A percentile compares a stretch with the other conserved stretches of the same genome.
These are phyloP conservation scores for Hydnum rufescens DNA, from an alignment of 768 basidiomycete genomes.

Conservation along the genomic window DNA sequence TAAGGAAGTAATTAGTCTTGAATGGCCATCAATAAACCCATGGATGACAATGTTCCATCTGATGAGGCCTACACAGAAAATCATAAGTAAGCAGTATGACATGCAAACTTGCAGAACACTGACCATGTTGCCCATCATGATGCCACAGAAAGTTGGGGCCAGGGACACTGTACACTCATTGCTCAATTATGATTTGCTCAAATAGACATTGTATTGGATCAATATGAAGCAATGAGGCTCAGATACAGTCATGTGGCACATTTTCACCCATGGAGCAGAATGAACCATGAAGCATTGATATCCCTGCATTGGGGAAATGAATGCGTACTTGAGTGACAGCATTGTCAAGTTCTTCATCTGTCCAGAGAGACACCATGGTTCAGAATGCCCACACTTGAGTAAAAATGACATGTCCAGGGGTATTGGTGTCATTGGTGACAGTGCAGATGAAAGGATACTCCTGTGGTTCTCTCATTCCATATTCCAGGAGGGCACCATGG, in stretches of 20 bases:
- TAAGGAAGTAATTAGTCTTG: constrained; percentile 9
- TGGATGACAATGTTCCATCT: constrained; percentile 14
- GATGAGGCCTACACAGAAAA: constrained; percentile 9
- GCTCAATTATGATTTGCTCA: constrained; percentile 7
- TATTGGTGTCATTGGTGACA: background rate
- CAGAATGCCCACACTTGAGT: background rate
- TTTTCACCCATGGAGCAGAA: background rate
- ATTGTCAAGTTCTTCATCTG: constrained; percentile 6
- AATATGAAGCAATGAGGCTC: background rate
- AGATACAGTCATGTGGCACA: background rate
- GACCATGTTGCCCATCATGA: constrained; percentile 17
- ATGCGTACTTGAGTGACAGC: background rate
- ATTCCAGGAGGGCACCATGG: background rate
- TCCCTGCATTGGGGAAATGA: constrained; percentile 4
- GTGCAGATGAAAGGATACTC: background rate
- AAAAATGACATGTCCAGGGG: background rate
- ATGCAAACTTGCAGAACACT: background rate
- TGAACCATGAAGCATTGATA: constrained; percentile 2
- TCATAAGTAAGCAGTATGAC: background rate
- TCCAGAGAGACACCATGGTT: background rate
- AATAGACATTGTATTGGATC: constrained; percentile 3
- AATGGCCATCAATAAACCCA: constrained; percentile 15
- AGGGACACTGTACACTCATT: constrained; percentile 12
- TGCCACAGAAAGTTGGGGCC: constrained; percentile 16
- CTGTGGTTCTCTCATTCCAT: background rate